Conservation (phyloP, 768 basidiomycete genomes). For the Leucosporidium creatinivorum region DNA sequence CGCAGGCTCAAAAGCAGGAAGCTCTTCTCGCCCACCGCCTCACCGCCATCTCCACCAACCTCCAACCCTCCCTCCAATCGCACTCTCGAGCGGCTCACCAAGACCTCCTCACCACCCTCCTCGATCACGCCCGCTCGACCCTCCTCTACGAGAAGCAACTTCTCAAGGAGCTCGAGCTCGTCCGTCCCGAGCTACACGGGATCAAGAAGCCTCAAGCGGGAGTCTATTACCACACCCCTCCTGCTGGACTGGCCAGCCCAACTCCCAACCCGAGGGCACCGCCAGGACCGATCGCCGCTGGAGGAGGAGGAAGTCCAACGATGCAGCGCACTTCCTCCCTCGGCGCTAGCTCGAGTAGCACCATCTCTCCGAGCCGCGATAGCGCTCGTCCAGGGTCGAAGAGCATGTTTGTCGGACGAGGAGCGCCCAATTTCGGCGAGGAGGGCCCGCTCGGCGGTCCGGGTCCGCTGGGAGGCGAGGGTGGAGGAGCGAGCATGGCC, state of each 20-base stretch:
- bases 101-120: constrained; percentile 78
- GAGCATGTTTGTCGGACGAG: not conserved
- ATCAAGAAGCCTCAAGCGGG: constrained; percentile 40
- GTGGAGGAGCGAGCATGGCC: constrained; percentile 16
- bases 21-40: constrained; percentile 74
- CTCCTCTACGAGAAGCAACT: constrained; percentile 87
- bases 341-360: not conserved
- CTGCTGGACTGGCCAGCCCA: constrained; percentile 55
- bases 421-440: not conserved
- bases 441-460: not conserved
- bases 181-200: constrained; percentile 60
- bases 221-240: constrained; percentile 42
- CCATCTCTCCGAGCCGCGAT: not conserved
- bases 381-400: not conserved
- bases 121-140: constrained; percentile 85
- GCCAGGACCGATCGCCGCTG: not conserved
- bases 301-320: constrained; percentile 34
- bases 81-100: constrained; percentile 84
- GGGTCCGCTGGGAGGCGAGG: not conserved
- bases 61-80: constrained; percentile 74
- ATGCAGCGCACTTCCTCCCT: constrained; percentile 5
- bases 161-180: constrained; percentile 76
- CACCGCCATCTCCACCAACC: constrained; percentile 84
- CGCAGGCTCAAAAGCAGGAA: constrained; percentile 86
- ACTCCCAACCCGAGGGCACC: constrained; percentile 38